Evolutionary conservation across 179 eudicot species (phyloP), one percentile per base, ranked within the genome.

Genomic region (Heliamphora pulchella): DNA sequence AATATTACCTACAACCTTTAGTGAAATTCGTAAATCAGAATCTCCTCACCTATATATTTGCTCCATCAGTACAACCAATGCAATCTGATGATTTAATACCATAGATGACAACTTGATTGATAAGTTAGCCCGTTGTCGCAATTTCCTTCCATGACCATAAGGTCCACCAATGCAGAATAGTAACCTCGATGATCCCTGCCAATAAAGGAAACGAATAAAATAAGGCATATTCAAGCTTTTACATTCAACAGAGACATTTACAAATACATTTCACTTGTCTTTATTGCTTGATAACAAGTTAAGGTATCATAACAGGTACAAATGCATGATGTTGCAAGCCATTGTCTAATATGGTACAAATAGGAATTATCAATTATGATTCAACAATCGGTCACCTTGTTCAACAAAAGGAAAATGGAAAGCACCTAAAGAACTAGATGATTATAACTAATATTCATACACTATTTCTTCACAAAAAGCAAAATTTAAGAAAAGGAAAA

Each of bases 121-220:
- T 74, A 83, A 75, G 81, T 92, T 86, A 81, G 97, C 96, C 78
- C 97, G 88, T 73, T 86, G 80, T 44, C 91, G 87, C 75, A 91
- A 79, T 84, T 84, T 86, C 66, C 64, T 89, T 57, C 98, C 98
- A 84, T 94, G 98, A 51, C 98, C 98, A 86, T 92, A 91, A 54
- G 98, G 92, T 54, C 97, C 98, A 8, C 98, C 98, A 55, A 94
- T 87, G 86, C 97, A 92, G 80, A 90, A 91, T 77, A 88, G 61
- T 79, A 94, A 84, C 85, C 89, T 90, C 67, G 96, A 88, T 80
- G 92, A 86, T 47, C 92, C 94, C 94, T 93, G 82, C 18, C 13
- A 61, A 75, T 70, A 80, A n/a, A 46, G 50, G 5, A 43, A 79
- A 7, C 43, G 20, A 54, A 15, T 14, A 3, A 17, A 78, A 78